Evolutionary conservation across 495 filamentous ascomycete species (phyloP), one percentile per base, ranked within the genome.

Genomic region (Acidomyces sp.): DNA sequence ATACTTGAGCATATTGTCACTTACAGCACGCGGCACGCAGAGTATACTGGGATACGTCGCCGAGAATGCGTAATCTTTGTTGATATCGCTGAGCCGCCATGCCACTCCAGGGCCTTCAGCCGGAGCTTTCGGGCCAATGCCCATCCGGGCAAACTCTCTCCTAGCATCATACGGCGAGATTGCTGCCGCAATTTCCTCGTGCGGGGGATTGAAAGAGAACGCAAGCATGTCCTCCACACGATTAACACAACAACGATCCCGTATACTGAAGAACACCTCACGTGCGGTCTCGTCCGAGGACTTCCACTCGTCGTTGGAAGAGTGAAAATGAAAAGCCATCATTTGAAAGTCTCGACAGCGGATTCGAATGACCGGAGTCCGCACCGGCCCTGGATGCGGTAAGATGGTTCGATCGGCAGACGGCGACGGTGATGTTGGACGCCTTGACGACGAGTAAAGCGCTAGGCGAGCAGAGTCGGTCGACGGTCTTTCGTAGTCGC

Each of bases 1-100:
- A 55, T 99, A 94, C 46, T 93, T 93, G 39, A 99, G 73, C 31
- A 85, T 85, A 49, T 87, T 96, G 61, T 99, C 90, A 28, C 90
- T 96, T 50, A 99, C 92, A 33, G 74, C 70, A 22, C 77, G 74
- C 16, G 90, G 90, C 13, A 96, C 84, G 19, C 74, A 74, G 10
- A 99, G 70, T 16, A 93, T 47, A 1, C 78, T 77, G 25, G 90
- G 90, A 58, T 99, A 99, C n/a, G 92, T 99, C 10, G 83, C 77
- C 21, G 86, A 93, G 55, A 94, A 96, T 43, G 23, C 53, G 24
- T 29, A 12, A 4, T 37, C 47, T 52, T 68, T 31, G 60, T 99
- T 99, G 55, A 99, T 86, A 21, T 72, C 71, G 20, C 87, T 86
- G 54, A 99, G 77, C 48, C 90, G 76, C 90, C 90, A 99, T 20